phyloP scores from a whole-genome alignment of 2,329 filamentous ascomycete genomes.

The Dothideomycetes sp. region DNA sequence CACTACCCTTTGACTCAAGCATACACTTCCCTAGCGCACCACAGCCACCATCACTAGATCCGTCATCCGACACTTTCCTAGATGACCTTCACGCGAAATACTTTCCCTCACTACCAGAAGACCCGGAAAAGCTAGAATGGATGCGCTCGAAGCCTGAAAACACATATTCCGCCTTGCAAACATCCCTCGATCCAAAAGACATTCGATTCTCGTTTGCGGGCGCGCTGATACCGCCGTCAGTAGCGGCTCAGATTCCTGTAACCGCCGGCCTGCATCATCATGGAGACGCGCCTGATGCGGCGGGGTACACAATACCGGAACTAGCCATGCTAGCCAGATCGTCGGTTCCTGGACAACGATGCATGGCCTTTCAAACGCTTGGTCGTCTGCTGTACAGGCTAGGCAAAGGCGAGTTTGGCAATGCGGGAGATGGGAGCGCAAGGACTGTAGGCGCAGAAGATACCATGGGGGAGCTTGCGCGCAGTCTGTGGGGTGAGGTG shows the following conservation, averaged over 20 bases:
- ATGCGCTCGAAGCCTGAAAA: slow-evolving; percentile 61
- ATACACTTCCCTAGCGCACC: slow-evolving; percentile 51
- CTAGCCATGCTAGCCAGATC: slow-evolving; percentile 71
- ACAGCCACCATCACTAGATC: slow-evolving; percentile 64
- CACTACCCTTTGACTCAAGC: slow-evolving; percentile 12
- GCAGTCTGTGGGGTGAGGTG: slow-evolving; percentile 73
- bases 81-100: slow-evolving; percentile 79
- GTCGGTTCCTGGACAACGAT: slow-evolving; percentile 74
- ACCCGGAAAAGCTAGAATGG: slow-evolving; percentile 81
- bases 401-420: slow-evolving; percentile 59
- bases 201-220: slow-evolving; percentile 87
- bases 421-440: slow-evolving; percentile 30
- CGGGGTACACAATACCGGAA: slow-evolving; percentile 87
- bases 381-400: slow-evolving; percentile 77
- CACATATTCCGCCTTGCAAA: slow-evolving; percentile 70
- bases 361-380: slow-evolving; percentile 82
- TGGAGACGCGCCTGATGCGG: slow-evolving; percentile 80
- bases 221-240: slow-evolving; percentile 63
- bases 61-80: slow-evolving; percentile 72
- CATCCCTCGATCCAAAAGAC: slow-evolving; percentile 59
- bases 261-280: slow-evolving; percentile 86
- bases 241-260: slow-evolving; percentile 62
- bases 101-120: slow-evolving; percentile 77
- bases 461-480: slow-evolving; percentile 39
- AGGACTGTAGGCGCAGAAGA: slow-evolving; percentile 34